Percentiles rank a stretch among this genome's conserved stretches.
phyloP scores from a whole-genome alignment of 805 yeast genomes.

The Kuraishia piskuri region DNA sequence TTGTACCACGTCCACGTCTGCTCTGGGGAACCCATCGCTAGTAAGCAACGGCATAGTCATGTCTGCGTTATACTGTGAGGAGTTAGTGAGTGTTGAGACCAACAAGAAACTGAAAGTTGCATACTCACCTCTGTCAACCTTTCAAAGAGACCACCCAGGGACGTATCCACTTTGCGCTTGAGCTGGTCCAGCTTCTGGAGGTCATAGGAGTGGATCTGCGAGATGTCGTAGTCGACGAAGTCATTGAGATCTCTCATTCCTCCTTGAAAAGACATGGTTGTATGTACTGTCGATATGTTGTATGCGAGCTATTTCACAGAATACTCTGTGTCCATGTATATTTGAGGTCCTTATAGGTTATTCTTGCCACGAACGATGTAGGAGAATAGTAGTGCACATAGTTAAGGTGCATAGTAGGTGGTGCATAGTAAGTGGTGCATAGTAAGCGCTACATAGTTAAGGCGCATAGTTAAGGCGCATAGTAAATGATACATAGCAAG shows the following conservation, averaged over 20 bases:
- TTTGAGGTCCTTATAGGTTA: no score
- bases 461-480: no score
- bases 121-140: conserved; percentile 8
- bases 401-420: no score
- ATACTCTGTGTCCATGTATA: no score
- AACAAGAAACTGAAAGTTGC: background rate
- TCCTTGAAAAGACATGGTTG: conserved; percentile 15
- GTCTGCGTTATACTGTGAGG: conserved; percentile 33
- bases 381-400: background rate
- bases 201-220: conserved; percentile 5
- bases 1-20: conserved; percentile 72
- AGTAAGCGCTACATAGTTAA: no score
- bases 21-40: conserved; percentile 77
- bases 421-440: no score
- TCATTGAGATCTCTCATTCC: conserved; percentile 14
- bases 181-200: conserved; percentile 18
- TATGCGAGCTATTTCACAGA: no score
- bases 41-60: conserved; percentile 61
- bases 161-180: conserved; percentile 31
- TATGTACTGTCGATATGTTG: no score
- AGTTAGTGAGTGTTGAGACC: background rate
- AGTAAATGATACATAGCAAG: no score
- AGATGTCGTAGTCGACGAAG: conserved; percentile 9
- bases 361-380: no score
- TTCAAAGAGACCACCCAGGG: conserved; percentile 31